A percentile compares a stretch with the other conserved stretches of the same genome.
Conservation (phyloP, 805 yeast species). For the Myxozyma neglecta region DNA sequence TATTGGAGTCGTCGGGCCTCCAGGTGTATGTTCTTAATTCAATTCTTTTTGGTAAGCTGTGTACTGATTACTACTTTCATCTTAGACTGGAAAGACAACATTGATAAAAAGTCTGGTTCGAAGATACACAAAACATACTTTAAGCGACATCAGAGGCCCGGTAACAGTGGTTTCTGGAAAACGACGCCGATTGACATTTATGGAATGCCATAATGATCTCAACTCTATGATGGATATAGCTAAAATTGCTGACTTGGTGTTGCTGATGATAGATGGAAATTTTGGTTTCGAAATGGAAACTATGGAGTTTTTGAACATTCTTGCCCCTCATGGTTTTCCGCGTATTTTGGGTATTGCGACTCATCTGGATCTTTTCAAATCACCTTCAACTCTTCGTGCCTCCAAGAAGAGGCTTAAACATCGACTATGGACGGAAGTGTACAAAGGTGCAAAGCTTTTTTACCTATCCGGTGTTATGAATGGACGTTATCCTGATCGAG, state of each 20-base stretch:
- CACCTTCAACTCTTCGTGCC: constrained; percentile 83
- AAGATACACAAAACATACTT: constrained; percentile 80
- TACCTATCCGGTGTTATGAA: constrained; percentile 93
- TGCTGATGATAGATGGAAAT: constrained; percentile 90
- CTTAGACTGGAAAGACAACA: constrained; percentile 84
- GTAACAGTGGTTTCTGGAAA: constrained; percentile 87
- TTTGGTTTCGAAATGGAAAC: constrained; percentile 99
- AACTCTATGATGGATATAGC: constrained; percentile 96
- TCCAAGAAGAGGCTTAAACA: constrained; percentile 89
- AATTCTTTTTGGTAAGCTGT: background rate
- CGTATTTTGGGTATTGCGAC: constrained; percentile 93
- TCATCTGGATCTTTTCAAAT: constrained; percentile 89
- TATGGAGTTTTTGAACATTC: constrained; percentile 94
- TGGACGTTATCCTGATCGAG: constrained; percentile 97
- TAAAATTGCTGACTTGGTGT: constrained; percentile 88
- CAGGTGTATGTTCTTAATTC: constrained; percentile 53
- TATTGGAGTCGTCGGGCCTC: constrained; percentile 97
- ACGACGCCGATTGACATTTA: constrained; percentile 84
- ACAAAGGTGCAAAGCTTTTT: constrained; percentile 95
- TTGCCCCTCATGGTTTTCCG: constrained; percentile 99
- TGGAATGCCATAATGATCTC: constrained; percentile 89
- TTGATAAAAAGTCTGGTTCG: constrained; percentile 84
- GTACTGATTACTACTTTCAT: too few species aligned
- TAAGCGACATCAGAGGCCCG: constrained; percentile 90
- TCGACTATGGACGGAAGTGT: constrained; percentile 98